These are phyloP conservation scores for Stenogyne calaminthoides DNA, from an alignment of 305 asterid species.

Conservation along the genomic window DNA sequence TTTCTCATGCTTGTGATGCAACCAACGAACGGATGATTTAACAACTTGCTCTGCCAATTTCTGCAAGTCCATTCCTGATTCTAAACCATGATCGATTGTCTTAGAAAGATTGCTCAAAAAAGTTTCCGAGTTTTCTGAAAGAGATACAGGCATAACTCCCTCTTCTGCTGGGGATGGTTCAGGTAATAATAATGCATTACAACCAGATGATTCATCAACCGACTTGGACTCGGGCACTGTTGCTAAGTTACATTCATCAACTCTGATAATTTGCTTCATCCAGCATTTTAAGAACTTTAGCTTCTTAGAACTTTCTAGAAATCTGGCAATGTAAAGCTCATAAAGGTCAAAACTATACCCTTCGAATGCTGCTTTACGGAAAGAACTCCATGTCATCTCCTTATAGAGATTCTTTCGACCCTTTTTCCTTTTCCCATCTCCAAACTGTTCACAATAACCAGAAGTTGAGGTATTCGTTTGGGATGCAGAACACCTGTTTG, in stretches of 20 bases:
- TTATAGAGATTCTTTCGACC: conserved; percentile 41
- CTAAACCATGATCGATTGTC: conserved; percentile 67
- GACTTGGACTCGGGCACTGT: conserved; percentile 37
- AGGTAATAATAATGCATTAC: conserved; percentile 32
- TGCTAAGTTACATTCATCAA: conserved; percentile 33
- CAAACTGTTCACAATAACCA: conserved; percentile 41
- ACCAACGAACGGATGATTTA: conserved; percentile 61
- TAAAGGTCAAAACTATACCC: conserved; percentile 70
- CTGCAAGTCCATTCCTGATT: conserved; percentile 81
- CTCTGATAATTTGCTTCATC: conserved; percentile 71
- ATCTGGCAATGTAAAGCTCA: conserved; percentile 56
- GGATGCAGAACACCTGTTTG: conserved; percentile 46
- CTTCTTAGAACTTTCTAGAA: conserved; percentile 58
- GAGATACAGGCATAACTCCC: conserved; percentile 39
- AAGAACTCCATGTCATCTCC: conserved; percentile 77
- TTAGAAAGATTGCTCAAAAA: conserved; percentile 57
- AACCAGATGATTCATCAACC: conserved; percentile 39
- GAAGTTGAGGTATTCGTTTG: conserved; percentile 68
- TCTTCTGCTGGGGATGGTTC: conserved; percentile 52
- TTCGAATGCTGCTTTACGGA: conserved; percentile 59
- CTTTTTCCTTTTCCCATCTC: conserved; percentile 55
- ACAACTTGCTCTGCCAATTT: conserved; percentile 76
- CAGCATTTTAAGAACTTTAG: conserved; percentile 88
- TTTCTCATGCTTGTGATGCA: conserved; percentile 39
- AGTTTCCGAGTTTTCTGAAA: conserved; percentile 49